A percentile compares a stretch with the other conserved stretches of the same genome.
Conservation (phyloP, 1,284 basidiomycete species). For the Cryptococcus sp. region DNA sequence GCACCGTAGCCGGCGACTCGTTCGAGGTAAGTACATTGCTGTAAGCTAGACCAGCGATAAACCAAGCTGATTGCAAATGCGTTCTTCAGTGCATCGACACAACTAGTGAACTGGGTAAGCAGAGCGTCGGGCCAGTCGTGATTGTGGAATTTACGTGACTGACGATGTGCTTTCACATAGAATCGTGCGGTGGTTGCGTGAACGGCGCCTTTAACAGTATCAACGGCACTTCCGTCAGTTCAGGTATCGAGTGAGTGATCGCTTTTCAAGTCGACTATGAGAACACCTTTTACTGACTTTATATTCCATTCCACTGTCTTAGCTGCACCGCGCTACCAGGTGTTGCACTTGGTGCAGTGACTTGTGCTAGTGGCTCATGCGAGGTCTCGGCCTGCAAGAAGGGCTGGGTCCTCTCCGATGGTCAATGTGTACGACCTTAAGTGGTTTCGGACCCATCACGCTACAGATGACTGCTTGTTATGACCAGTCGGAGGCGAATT, state of each 20-base stretch:
- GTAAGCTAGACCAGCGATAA: too few species aligned
- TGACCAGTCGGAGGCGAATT: too few species aligned
- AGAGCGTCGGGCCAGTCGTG: neutral
- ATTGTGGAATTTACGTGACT: too few species aligned
- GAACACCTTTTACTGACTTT: too few species aligned
- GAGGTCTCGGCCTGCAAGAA: conserved; percentile 8
- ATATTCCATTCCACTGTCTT: neutral
- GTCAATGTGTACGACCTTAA: conserved; percentile 6
- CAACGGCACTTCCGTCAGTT: neutral
- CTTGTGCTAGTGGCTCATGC: conserved; percentile 18
- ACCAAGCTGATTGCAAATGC: too few species aligned
- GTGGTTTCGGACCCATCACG: too few species aligned
- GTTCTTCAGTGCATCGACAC: conserved; percentile 4
- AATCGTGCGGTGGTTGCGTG: conserved; percentile 21
- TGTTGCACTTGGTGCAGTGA: conserved; percentile 13
- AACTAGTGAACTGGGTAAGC: conserved; percentile 6
- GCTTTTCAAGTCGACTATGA: too few species aligned
- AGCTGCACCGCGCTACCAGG: conserved; percentile 18
- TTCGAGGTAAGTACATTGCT: conserved; percentile 5
- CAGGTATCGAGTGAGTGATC: conserved; percentile 13
- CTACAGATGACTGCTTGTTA: too few species aligned
- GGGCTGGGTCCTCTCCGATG: conserved; percentile 5
- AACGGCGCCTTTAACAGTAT: conserved; percentile 3
- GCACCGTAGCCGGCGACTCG: conserved; percentile 5
- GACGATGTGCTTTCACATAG: too few species aligned